Percentiles rank a stretch among this genome's conserved stretches.
These are phyloP conservation scores for Bipolaris sorokiniana DNA, from an alignment of 2,329 filamentous ascomycete species.

Conservation along the genomic window DNA sequence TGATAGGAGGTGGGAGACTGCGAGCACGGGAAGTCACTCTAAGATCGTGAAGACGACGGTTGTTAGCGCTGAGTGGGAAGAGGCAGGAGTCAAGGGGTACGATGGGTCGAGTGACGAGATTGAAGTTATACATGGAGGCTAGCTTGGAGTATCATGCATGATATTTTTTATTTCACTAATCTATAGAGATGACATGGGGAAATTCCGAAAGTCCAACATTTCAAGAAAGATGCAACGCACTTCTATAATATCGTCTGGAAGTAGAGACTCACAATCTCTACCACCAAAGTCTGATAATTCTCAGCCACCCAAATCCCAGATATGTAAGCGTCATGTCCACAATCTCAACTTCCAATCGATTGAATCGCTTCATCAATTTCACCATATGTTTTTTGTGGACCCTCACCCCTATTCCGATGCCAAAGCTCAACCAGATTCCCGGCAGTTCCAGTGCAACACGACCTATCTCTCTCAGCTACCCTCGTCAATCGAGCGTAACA, in stretches of 20 bases:
- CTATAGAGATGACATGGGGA: no score
- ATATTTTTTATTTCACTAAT: not conserved
- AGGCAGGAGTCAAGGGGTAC: conserved; percentile 28
- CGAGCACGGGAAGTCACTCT: conserved; percentile 41
- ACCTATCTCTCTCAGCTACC: not conserved
- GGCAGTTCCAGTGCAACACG: not conserved
- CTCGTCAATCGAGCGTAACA: not conserved
- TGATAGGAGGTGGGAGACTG: conserved; percentile 40
- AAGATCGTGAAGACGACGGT: conserved; percentile 48
- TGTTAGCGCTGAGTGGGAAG: conserved; percentile 45
- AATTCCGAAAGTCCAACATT: not conserved
- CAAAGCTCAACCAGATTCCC: not conserved
- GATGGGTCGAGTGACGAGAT: conserved; percentile 32
- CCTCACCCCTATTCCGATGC: not conserved
- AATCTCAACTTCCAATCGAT: not conserved
- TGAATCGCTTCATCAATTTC: not conserved
- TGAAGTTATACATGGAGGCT: conserved; percentile 21
- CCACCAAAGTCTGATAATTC: not conserved
- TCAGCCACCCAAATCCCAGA: not conserved
- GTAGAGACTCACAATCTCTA: no score
- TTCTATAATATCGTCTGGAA: no score
- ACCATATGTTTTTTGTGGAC: not conserved
- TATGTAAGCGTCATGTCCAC: not conserved
- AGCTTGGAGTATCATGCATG: not conserved
- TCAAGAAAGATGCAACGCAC: not conserved